Evolutionary conservation across 2,329 filamentous ascomycete species (phyloP).

Genomic region (Verticillium tricorpus): DNA sequence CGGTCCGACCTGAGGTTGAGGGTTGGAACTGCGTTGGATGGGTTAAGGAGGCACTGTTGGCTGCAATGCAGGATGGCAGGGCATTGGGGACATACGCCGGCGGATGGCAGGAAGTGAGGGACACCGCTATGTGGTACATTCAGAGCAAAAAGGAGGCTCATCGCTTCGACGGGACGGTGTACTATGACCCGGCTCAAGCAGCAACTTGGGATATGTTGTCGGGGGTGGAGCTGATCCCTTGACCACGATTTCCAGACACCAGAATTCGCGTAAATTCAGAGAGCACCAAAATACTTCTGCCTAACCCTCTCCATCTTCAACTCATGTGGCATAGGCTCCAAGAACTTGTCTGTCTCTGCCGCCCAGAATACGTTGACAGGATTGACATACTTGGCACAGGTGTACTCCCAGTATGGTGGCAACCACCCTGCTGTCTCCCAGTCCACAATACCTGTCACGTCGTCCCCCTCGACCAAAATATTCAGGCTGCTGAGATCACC

Average conservation of each 20-base stretch:
- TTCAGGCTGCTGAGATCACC: conserved; percentile 24
- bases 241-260: background rate
- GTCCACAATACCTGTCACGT: conserved; percentile 21
- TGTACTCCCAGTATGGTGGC: conserved; percentile 20
- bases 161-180: conserved; percentile 31
- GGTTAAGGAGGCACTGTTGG: background rate
- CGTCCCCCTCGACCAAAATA: conserved; percentile 19
- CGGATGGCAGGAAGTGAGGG: background rate
- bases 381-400: conserved; percentile 5
- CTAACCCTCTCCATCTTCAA: conserved; percentile 16
- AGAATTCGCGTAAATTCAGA: conserved; percentile 1
- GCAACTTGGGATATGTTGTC: conserved; percentile 32
- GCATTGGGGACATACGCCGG: conserved; percentile 28
- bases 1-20: conserved; percentile 20
- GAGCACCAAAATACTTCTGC: conserved; percentile 12
- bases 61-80: conserved; percentile 14
- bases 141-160: conserved; percentile 30
- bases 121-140: conserved; percentile 32
- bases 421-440: conserved; percentile 21
- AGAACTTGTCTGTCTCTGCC: conserved; percentile 13
- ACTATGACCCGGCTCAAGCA: conserved; percentile 22
- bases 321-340: conserved; percentile 9
- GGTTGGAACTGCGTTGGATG: conserved; percentile 37
- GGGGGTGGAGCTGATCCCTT: conserved; percentile 14
- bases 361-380: conserved; percentile 13